Percentiles rank a stretch among this genome's conserved stretches.
These are phyloP conservation scores for Physcomitrellopsis africana DNA, from an alignment of 225 moss, liverwort and hornwort species.

Conservation along the genomic window DNA sequence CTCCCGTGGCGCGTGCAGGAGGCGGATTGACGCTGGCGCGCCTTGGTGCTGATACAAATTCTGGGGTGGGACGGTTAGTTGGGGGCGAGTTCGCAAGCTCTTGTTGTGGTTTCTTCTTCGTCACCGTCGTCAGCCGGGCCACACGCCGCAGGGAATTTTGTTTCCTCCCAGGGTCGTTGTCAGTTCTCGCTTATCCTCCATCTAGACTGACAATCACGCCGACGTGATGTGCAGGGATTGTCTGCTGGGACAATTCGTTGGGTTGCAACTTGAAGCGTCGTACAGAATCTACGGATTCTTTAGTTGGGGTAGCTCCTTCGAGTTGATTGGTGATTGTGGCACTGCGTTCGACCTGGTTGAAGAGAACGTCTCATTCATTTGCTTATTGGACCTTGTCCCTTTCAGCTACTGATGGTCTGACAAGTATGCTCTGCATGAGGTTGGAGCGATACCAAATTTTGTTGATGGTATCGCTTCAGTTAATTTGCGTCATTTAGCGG, in stretches of 20 bases:
- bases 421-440: background rate
- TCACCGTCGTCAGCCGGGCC: background rate
- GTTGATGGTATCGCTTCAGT: background rate
- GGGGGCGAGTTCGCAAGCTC: slow-evolving; percentile 22
- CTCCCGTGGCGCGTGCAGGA: no score
- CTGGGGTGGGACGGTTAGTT: slow-evolving; percentile 22
- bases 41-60: slow-evolving; percentile 34
- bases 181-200: slow-evolving; percentile 22
- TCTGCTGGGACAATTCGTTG: background rate
- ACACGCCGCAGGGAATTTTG: background rate
- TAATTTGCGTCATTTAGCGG: background rate
- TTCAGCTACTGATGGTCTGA: background rate
- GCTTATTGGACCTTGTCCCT: background rate
- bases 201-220: slow-evolving; percentile 16
- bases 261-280: background rate
- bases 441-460: background rate
- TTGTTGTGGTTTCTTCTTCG: slow-evolving; percentile 6
- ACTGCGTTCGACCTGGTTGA: no score
- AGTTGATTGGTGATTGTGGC: no score
- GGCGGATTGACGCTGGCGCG: no score
- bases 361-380: background rate
- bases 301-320: no score
- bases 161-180: slow-evolving; percentile 10
- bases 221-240: slow-evolving; percentile 15
- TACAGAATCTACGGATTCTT: background rate